Evolutionary conservation across 495 filamentous ascomycete genomes (phyloP).

Genomic region (Staphylotrichum tortipilum): DNA sequence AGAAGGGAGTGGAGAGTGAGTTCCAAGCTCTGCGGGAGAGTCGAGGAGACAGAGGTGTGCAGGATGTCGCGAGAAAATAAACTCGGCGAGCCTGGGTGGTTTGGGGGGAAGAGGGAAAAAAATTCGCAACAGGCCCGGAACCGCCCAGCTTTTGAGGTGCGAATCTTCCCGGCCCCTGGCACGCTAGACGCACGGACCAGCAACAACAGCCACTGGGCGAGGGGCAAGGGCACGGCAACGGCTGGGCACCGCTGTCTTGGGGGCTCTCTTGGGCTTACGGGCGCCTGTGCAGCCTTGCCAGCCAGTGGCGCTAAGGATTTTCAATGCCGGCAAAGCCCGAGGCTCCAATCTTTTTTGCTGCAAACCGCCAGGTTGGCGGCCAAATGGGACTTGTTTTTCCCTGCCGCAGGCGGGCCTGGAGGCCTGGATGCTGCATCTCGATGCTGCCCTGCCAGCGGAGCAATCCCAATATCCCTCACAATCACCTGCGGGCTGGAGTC

Average conservation of each 20-base stretch:
- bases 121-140: constrained; percentile 22
- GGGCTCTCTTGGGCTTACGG: too few species aligned
- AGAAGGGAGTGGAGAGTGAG: constrained; percentile 39
- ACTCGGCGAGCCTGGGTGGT: constrained; percentile 33
- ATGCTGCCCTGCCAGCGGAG: too few species aligned
- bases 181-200: constrained; percentile 22
- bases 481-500: too few species aligned
- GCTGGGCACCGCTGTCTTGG: constrained; percentile 2
- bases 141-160: constrained; percentile 29
- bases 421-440: too few species aligned
- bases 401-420: background rate
- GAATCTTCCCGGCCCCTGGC: constrained; percentile 31
- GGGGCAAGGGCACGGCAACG: constrained; percentile 24
- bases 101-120: constrained; percentile 25
- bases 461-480: background rate
- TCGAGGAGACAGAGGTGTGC: constrained; percentile 24
- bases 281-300: constrained; percentile 10
- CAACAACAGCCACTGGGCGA: constrained; percentile 1
- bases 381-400: constrained; percentile 1
- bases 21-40: constrained; percentile 32
- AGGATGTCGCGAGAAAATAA: constrained; percentile 36
- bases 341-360: constrained; percentile 15
- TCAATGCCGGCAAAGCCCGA: constrained; percentile 30
- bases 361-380: constrained; percentile 1
- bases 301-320: constrained; percentile 16